Conservation (phyloP, 202 grass and related monocot genomes). For the Schoenoplectus tabernaemontani region DNA sequence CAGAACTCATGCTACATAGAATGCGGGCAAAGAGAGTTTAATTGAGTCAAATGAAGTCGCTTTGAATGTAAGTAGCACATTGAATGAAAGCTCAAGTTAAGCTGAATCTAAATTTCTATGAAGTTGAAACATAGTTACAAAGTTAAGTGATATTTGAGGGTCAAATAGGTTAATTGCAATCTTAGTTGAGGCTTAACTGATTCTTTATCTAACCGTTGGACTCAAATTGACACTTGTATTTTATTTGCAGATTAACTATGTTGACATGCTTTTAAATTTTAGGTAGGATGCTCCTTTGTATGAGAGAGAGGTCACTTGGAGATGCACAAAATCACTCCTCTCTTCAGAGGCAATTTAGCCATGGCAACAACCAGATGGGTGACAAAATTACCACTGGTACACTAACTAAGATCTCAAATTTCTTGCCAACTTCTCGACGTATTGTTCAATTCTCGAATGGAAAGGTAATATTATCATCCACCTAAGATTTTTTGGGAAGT, state of each 20-base stretch:
- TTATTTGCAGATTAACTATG: not conserved
- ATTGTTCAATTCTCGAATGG: conserved; percentile 99
- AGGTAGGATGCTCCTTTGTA: conserved; percentile 98
- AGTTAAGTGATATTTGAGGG: not conserved
- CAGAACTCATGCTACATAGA: not conserved
- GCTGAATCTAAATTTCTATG: not conserved
- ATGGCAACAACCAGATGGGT: conserved; percentile 62
- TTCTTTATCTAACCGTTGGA: not conserved
- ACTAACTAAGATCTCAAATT: conserved; percentile 89
- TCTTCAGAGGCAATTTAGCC: conserved; percentile 95
- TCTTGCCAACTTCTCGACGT: conserved; percentile 91
- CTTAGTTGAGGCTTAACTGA: not conserved
- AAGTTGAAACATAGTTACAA: not conserved
- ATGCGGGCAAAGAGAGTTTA: not conserved
- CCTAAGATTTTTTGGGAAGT: not conserved
- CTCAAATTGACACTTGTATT: not conserved
- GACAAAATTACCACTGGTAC: conserved; percentile 51
- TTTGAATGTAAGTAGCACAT: not conserved
- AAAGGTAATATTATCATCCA: conserved; percentile 45
- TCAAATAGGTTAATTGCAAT: not conserved
- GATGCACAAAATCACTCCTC: conserved; percentile 75
- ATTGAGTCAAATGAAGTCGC: not conserved
- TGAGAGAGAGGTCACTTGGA: conserved; percentile 73
- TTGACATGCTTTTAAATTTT: not conserved
- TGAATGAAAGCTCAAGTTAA: not conserved